Percentiles rank a stretch among this genome's conserved stretches.
phyloP scores from a whole-genome alignment of 1,139 yeast genomes.

The Pneumocystis oryctolagi region DNA sequence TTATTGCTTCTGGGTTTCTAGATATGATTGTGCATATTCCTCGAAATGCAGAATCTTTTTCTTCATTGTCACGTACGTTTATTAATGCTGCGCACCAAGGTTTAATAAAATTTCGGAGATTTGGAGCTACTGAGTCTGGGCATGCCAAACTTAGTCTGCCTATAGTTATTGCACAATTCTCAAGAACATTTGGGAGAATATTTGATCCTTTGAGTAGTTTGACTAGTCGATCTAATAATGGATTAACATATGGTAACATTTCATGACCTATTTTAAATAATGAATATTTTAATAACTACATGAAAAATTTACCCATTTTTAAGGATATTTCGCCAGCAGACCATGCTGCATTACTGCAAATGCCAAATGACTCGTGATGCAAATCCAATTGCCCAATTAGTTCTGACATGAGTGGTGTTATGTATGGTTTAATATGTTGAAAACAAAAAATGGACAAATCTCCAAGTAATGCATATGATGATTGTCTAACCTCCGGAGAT shows the following conservation, averaged over 20 bases:
- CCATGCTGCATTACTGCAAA: conserved; percentile 87
- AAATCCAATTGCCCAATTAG: conserved; percentile 50
- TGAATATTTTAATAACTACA: neutral
- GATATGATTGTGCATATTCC: conserved; percentile 61
- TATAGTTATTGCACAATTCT: conserved; percentile 80
- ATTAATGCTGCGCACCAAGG: conserved; percentile 57
- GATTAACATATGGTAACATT: conserved; percentile 45
- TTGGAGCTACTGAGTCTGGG: conserved; percentile 45
- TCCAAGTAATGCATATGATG: conserved; percentile 79
- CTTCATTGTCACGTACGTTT: conserved; percentile 57
- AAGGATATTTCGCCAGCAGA: conserved; percentile 74
- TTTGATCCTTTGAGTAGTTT: conserved; percentile 43
- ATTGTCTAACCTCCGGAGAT: conserved; percentile 75
- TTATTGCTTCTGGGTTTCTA: conserved; percentile 52
- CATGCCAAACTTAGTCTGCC: conserved; percentile 71
- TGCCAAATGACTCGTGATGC: conserved; percentile 40
- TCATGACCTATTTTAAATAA: conserved; percentile 19
- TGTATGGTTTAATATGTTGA: conserved; percentile 42
- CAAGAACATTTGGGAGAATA: conserved; percentile 46
- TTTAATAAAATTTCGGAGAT: conserved; percentile 40
- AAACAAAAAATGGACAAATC: conserved; percentile 61
- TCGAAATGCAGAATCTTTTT: conserved; percentile 61
- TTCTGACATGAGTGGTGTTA: conserved; percentile 44
- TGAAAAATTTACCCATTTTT: conserved; percentile 30
- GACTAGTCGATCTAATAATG: conserved; percentile 46